Percentiles rank a stretch among this genome's conserved stretches.
Conservation (phyloP, 768 basidiomycete genomes). For the Russula griseocarnosa region DNA sequence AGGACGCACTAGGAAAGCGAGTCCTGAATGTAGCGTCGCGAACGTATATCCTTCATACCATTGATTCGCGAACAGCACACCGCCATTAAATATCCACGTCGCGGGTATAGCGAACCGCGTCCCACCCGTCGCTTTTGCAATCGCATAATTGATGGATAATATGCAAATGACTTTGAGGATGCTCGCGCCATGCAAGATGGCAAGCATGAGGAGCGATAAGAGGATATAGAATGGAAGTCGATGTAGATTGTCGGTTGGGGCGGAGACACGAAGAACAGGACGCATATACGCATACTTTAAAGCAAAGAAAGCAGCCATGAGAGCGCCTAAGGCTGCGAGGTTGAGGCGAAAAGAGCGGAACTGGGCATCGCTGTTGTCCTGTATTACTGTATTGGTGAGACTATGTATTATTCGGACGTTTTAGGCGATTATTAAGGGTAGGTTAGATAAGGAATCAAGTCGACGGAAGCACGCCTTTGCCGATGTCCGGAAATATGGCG, state of each 20-base stretch:
- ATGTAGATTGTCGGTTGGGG: slow-evolving; percentile 33
- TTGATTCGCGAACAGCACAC: slow-evolving; percentile 75
- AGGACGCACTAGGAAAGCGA: slow-evolving; percentile 60
- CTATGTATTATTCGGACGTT: background rate
- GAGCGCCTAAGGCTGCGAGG: slow-evolving; percentile 55
- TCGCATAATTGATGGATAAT: slow-evolving; percentile 61
- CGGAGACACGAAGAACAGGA: slow-evolving; percentile 28
- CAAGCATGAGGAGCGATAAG: slow-evolving; percentile 61
- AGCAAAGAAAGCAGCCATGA: slow-evolving; percentile 52
- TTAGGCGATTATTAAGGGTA: background rate
- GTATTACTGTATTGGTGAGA: background rate
- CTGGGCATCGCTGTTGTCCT: slow-evolving; percentile 94
- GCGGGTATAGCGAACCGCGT: slow-evolving; percentile 47
- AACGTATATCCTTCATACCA: slow-evolving; percentile 69
- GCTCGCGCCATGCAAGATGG: slow-evolving; percentile 77
- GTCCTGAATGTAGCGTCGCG: slow-evolving; percentile 47
- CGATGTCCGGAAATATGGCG: background rate
- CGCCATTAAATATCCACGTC: slow-evolving; percentile 77
- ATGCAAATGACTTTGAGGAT: slow-evolving; percentile 73
- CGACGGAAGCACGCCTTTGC: background rate
- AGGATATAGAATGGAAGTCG: slow-evolving; percentile 55
- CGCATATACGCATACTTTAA: slow-evolving; percentile 51
- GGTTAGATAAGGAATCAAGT: background rate
- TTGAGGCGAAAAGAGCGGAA: slow-evolving; percentile 85
- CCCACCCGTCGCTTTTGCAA: slow-evolving; percentile 47